phyloP scores from a whole-genome alignment of 768 basidiomycete genomes.

The Leccinum ochraceum region DNA sequence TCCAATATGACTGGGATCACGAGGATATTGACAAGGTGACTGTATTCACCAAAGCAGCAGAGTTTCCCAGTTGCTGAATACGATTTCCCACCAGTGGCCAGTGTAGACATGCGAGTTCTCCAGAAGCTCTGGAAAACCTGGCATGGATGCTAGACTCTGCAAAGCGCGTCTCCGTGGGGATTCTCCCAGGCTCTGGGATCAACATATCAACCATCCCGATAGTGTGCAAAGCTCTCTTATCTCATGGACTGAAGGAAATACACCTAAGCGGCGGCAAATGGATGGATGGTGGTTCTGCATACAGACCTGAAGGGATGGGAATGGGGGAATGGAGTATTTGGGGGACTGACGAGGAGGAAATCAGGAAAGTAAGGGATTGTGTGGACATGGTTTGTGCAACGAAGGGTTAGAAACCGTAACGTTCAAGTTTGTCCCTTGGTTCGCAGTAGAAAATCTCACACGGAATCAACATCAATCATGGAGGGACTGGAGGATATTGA shows the following conservation, averaged over 20 bases:
- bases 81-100: constrained; percentile 50
- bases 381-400: constrained; percentile 34
- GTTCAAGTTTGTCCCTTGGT: no score
- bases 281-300: constrained; percentile 53
- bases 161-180: constrained; percentile 19
- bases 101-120: constrained; percentile 38
- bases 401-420: not conserved
- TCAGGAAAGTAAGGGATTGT: constrained; percentile 52
- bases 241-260: constrained; percentile 62
- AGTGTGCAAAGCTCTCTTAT: constrained; percentile 52
- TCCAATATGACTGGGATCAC: constrained; percentile 61
- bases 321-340: constrained; percentile 80
- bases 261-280: constrained; percentile 76
- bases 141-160: constrained; percentile 39
- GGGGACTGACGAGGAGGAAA: constrained; percentile 54
- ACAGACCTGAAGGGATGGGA: constrained; percentile 59
- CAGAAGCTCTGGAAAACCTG: constrained; percentile 43
- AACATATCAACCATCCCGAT: constrained; percentile 53
- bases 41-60: not conserved
- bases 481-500: no score
- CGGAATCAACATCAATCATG: no score
- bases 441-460: not conserved
- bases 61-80: not conserved
- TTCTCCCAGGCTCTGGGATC: constrained; percentile 80
- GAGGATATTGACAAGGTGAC: constrained; percentile 77